phyloP scores from a whole-genome alignment of 495 filamentous ascomycete genomes.

The Annulohypoxylon nitens region DNA sequence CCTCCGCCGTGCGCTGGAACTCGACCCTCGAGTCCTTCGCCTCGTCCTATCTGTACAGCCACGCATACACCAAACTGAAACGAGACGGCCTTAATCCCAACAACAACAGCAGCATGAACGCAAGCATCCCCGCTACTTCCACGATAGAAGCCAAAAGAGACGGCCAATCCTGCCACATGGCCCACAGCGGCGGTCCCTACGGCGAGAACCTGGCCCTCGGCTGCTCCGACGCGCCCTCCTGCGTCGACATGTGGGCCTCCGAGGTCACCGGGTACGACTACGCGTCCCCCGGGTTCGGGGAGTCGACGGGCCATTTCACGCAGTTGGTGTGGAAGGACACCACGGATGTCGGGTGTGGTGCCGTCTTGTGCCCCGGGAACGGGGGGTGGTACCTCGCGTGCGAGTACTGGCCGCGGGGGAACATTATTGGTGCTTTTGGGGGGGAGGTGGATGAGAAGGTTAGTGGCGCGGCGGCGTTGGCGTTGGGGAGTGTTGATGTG shows the following conservation, averaged over 20 bases:
- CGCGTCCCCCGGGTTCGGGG: slow-evolving; percentile 64
- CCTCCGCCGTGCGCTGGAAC: slow-evolving; percentile 74
- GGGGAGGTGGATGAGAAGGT: slow-evolving; percentile 61
- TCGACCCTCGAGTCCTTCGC: slow-evolving; percentile 69
- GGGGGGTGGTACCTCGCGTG: slow-evolving; percentile 82
- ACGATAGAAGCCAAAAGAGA: slow-evolving; percentile 46
- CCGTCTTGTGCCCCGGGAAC: slow-evolving; percentile 67
- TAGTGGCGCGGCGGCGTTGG: not conserved
- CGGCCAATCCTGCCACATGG: slow-evolving; percentile 68
- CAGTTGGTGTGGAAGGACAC: slow-evolving; percentile 85
- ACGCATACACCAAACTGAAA: not conserved
- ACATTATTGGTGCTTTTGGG: slow-evolving; percentile 72
- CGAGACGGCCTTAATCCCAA: not conserved
- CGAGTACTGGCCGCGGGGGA: slow-evolving; percentile 82
- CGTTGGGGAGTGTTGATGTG: not conserved
- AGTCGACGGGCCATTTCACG: slow-evolving; percentile 85
- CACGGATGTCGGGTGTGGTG: slow-evolving; percentile 76
- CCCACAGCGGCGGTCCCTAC: slow-evolving; percentile 75
- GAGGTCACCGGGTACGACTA: slow-evolving; percentile 74
- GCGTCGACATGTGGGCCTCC: slow-evolving; percentile 76
- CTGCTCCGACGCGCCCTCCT: slow-evolving; percentile 69
- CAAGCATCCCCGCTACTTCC: not conserved
- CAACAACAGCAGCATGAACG: slow-evolving; percentile 56
- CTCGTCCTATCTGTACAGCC: slow-evolving; percentile 44
- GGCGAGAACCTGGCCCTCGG: slow-evolving; percentile 85